phyloP scores from a whole-genome alignment of 768 basidiomycete species.

The Tulasnella sp. region DNA sequence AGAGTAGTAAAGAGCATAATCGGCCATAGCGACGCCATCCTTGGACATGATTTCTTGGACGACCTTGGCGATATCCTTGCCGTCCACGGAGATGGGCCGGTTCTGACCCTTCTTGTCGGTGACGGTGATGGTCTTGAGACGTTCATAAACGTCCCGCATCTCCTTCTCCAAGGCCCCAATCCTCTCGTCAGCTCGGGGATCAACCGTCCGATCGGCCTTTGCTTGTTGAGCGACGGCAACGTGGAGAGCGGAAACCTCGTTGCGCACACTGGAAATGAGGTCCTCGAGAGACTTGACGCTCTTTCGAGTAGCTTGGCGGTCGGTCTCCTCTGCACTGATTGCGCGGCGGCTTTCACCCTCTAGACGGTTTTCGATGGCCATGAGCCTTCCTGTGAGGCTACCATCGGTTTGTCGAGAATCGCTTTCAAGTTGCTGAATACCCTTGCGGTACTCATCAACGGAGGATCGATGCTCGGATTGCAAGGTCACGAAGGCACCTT shows the following conservation, averaged over 20 bases:
- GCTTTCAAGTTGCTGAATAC: slow-evolving; percentile 28
- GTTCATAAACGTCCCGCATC: slow-evolving; percentile 14
- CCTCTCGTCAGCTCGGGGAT: slow-evolving; percentile 6
- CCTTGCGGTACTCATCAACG: slow-evolving; percentile 43
- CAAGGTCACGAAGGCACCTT: slow-evolving; percentile 53
- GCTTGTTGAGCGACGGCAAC: neutral
- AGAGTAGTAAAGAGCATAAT: slow-evolving; percentile 77
- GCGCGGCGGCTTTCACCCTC: slow-evolving; percentile 40
- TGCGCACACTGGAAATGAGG: slow-evolving; percentile 31
- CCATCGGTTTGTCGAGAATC: slow-evolving; percentile 34
- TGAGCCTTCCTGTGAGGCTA: slow-evolving; percentile 49
- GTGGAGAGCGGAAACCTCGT: slow-evolving; percentile 18
- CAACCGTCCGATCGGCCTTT: neutral
- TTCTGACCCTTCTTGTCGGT: slow-evolving; percentile 10
- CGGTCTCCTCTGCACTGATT: slow-evolving; percentile 47
- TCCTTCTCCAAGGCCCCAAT: slow-evolving; percentile 5
- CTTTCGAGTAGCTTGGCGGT: slow-evolving; percentile 39
- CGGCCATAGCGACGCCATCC: slow-evolving; percentile 71
- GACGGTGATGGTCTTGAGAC: neutral
- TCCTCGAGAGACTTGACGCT: slow-evolving; percentile 45
- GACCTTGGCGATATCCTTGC: slow-evolving; percentile 61
- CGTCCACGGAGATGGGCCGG: slow-evolving; percentile 37
- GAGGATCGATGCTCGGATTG: slow-evolving; percentile 28
- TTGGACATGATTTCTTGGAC: slow-evolving; percentile 76
- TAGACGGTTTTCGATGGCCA: slow-evolving; percentile 49